Evolutionary conservation across 1,284 basidiomycete genomes (phyloP), one percentile per base, ranked within the genome.

Genomic region (Coniferiporia weirii): DNA sequence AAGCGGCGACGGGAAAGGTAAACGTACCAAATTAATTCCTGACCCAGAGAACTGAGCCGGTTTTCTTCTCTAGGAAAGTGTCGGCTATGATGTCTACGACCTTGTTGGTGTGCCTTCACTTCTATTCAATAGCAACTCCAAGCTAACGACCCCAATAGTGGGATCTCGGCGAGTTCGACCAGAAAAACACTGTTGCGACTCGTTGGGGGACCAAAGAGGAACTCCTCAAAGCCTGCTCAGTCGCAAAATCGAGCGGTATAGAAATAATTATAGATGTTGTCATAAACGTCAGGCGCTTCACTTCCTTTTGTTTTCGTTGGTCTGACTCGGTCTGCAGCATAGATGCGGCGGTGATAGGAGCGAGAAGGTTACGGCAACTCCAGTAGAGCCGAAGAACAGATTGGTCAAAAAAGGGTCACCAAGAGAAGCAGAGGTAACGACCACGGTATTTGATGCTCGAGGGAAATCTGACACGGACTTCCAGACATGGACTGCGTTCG

Each of bases 151-250:
- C 32, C 13, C 27, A 8, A 58, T 61, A 93, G 82, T 94, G 90
- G 89, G 93, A 95, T 69, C 75, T 98, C 9, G 95, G 95, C 51
- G 95, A 98, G 75, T 98, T 97, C 65, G 75, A 93, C 54, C 89
- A 92, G 71, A 95, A 93, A 71, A 90, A 89, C 10, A 75, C 81
- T n/a, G 73, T 83, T 54, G 71, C 77, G 8, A 98, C 95, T n/a
- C 83, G 95, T 63, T 98, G 94, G 92, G 95, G 95, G 17, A 89
- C 87, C 12, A 89, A 88, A 65, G 83, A 93, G 49, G 87, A 98
- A 66, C 81, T 96, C 19, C 68, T 93, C 1, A 69, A 73, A 4
- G 86, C 89, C 10, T 88, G 91, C 69, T 70, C 74, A 55, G 69
- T 73, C 27, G 89, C 89, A 2, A 78, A 76, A 62, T 70, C 75